phyloP scores from a whole-genome alignment of 257 asterid genomes.

The Perilla frutescens region DNA sequence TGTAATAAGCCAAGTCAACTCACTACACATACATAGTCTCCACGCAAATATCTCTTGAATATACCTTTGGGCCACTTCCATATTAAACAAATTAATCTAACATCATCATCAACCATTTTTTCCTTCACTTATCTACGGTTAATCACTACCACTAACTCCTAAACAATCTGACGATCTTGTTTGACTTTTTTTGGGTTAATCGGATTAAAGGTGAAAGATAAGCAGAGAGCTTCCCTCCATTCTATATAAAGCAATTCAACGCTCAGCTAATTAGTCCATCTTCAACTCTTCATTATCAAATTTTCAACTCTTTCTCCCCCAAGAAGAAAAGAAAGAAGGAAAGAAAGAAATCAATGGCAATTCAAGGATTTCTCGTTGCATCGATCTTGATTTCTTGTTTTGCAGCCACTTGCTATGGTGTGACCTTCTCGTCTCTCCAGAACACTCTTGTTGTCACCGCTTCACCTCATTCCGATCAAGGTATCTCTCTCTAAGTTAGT shows the following conservation, averaged over 20 bases:
- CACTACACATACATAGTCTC: background rate
- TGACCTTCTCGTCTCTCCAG: constrained; percentile 36
- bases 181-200: constrained; percentile 32
- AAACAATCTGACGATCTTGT: constrained; percentile 10
- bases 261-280: background rate
- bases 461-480: constrained; percentile 33
- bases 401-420: constrained; percentile 36
- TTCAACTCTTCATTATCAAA: constrained; percentile 7
- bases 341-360: constrained; percentile 37
- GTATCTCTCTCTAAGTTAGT: constrained; percentile 39
- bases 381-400: constrained; percentile 42
- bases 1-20: constrained; percentile 43
- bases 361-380: constrained; percentile 23
- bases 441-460: constrained; percentile 31
- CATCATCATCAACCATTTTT: constrained; percentile 19
- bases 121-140: background rate
- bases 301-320: background rate
- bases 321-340: too few species aligned
- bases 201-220: background rate
- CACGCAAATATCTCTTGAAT: constrained; percentile 33
- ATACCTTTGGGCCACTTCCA: constrained; percentile 38
- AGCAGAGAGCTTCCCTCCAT: background rate
- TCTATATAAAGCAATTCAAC: constrained; percentile 32
- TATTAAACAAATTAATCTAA: constrained; percentile 13
- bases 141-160: constrained; percentile 7